Conservation (phyloP, 2,329 filamentous ascomycete genomes). For the Colletotrichum lupini region DNA sequence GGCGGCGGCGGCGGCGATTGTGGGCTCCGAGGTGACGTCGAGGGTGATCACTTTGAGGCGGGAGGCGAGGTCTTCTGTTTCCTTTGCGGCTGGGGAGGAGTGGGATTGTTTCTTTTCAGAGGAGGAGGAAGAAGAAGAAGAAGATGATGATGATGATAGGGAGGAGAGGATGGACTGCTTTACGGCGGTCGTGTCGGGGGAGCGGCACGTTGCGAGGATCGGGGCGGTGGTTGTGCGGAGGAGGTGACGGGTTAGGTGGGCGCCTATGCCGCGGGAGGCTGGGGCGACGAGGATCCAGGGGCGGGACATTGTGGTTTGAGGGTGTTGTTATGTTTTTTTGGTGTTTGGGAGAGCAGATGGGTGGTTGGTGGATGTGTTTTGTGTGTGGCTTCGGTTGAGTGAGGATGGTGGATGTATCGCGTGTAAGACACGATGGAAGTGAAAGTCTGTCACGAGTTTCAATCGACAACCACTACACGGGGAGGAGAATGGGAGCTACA, state of each 20-base stretch:
- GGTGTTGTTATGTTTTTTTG: not conserved
- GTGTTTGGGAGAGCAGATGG: not conserved
- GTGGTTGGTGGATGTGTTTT: not conserved
- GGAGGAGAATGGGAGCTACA: too few species aligned
- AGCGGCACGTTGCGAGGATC: constrained; percentile 58
- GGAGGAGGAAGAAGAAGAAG: too few species aligned
- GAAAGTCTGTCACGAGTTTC: too few species aligned
- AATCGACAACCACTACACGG: too few species aligned
- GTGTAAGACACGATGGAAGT: too few species aligned
- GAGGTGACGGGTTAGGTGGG: constrained; percentile 60
- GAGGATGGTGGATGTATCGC: too few species aligned
- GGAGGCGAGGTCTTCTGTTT: constrained; percentile 38
- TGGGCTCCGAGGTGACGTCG: constrained; percentile 69
- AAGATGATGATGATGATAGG: constrained; percentile 34
- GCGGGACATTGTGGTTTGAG: constrained; percentile 49
- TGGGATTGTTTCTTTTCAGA: not conserved
- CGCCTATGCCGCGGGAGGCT: constrained; percentile 60
- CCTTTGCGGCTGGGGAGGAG: constrained; percentile 12
- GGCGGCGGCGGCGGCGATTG: constrained; percentile 67
- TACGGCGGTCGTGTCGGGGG: constrained; percentile 45
- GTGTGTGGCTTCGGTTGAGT: not conserved
- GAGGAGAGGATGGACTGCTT: constrained; percentile 48
- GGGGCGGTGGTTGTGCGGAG: constrained; percentile 59
- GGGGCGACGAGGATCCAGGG: constrained; percentile 63
- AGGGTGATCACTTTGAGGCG: constrained; percentile 53